Evolutionary conservation across 2,329 filamentous ascomycete genomes (phyloP).

Genomic region (Exophiala viscosa): DNA sequence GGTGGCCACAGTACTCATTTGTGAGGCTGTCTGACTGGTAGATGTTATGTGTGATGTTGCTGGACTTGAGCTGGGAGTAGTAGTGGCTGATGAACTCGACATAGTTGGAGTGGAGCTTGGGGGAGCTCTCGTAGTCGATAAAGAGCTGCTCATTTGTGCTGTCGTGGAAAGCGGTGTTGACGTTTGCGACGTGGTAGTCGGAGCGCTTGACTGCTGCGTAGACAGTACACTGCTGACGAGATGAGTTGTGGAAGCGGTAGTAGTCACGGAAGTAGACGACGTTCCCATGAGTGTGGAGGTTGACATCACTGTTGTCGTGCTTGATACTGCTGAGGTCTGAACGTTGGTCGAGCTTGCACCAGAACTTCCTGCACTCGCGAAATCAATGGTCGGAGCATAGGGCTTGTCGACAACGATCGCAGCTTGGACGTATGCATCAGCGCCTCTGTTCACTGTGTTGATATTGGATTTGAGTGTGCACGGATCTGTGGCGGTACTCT

Average conservation of each 20-base stretch:
- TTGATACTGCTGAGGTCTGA: neutral
- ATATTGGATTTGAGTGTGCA: conserved; percentile 21
- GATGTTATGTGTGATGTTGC: neutral
- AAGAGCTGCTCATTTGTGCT: conserved; percentile 1
- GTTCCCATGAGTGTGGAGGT: neutral
- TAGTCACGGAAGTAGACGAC: too few relatives aligned
- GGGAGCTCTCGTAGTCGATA: neutral
- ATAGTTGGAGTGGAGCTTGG: neutral
- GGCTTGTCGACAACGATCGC: conserved; percentile 21
- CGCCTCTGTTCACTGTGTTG: conserved; percentile 12
- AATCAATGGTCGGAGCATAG: conserved; percentile 14
- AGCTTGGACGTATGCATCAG: conserved; percentile 15
- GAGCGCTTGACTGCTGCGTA: neutral
- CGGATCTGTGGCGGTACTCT: conserved; percentile 13
- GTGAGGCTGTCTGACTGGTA: neutral
- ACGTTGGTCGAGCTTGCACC: neutral
- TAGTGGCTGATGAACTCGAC: neutral
- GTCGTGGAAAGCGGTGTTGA: neutral
- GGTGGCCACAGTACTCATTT: conserved; percentile 35
- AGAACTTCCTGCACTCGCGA: conserved; percentile 1
- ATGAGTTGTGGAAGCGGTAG: too few relatives aligned
- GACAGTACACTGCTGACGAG: neutral
- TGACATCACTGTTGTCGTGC: neutral
- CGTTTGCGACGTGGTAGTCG: neutral
- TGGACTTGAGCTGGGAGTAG: neutral